Evolutionary conservation across 208 protist genomes (phyloP).

Genomic region (Crithidia mellificae): DNA sequence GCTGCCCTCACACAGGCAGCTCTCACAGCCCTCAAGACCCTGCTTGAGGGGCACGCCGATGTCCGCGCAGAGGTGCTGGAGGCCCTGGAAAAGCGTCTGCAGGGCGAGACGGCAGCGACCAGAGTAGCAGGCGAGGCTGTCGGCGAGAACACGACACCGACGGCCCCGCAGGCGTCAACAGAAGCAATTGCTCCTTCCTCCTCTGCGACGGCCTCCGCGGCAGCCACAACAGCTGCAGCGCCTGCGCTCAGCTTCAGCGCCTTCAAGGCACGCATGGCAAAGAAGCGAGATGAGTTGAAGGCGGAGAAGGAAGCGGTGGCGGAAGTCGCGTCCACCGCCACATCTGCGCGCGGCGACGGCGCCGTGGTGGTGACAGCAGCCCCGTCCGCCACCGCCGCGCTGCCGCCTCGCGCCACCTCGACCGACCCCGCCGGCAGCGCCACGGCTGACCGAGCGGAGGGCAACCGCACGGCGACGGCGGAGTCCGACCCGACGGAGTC

Average conservation of each 20-base stretch:
- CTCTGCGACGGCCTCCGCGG: neutral
- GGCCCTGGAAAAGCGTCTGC: constrained; percentile 10
- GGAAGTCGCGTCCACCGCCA: constrained; percentile 21
- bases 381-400: neutral
- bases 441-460: constrained; percentile 1
- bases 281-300: constrained; percentile 61
- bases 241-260: constrained; percentile 45
- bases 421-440: neutral
- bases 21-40: constrained; percentile 26
- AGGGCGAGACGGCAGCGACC: neutral
- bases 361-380: neutral
- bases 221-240: neutral
- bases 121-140: neutral
- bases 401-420: constrained; percentile 1
- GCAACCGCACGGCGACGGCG: constrained; percentile 1
- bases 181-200: neutral
- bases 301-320: constrained; percentile 22
- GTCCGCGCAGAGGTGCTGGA: constrained; percentile 20
- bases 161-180: neutral
- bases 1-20: constrained; percentile 27
- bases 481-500: constrained; percentile 27
- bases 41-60: constrained; percentile 21
- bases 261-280: constrained; percentile 61
- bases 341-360: constrained; percentile 23
- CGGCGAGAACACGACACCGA: neutral